Base-by-base conservation (phyloP, 1,284 basidiomycete species). In the Coniferiporia sulphurascens region DNA sequence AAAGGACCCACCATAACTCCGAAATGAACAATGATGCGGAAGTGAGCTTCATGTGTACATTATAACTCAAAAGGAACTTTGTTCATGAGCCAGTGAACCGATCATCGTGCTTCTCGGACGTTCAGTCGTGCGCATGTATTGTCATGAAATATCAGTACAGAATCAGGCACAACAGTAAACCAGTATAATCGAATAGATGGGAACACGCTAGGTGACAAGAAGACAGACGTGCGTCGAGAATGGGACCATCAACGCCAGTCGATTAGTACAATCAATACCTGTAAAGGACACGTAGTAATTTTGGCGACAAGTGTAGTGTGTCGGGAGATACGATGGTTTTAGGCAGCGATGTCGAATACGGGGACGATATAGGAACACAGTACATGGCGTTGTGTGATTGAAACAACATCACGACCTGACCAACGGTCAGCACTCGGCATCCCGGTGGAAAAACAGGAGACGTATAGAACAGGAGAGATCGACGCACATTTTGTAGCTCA, bases 401-500 rank as follows among this genome's bases (percentile, higher is more conserved):
- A 8, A 22, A 34, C n/a, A 17, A 49, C 10, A 45, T 57, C 22
- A 57, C 38, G 56, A 57, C 56, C 56, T 57, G 49, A 52, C 56
- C 56, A 44, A 38, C 56, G 56, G 43, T 57, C 56, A 57, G 56
- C 43, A 36, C n/a, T 44, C 49, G 22, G 27, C 48, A 41, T 15
- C 15, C 5, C 43, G 22, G 44, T 21, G 12, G 36, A 36, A 56
- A 13, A 6, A 9, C 45, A 32, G 21, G 22, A 34, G 7, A 21
- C 7, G 2, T n/a, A 36, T 60, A 54, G 62, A 64, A 44, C 56
- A 62, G 65, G 66, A 66, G 66, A 65, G 67, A 72, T 27, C 35
- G 50, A 65, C 89, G 82, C 79, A 91, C 88, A 91, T 91, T 76
- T 89, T 91, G 72, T 90, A 91, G 13, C 86, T 74, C 65, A 88